Percentiles rank a stretch among this genome's conserved stretches.
Evolutionary conservation across 2,329 filamentous ascomycete species (phyloP).

Genomic region (Mariannaea elegans): DNA sequence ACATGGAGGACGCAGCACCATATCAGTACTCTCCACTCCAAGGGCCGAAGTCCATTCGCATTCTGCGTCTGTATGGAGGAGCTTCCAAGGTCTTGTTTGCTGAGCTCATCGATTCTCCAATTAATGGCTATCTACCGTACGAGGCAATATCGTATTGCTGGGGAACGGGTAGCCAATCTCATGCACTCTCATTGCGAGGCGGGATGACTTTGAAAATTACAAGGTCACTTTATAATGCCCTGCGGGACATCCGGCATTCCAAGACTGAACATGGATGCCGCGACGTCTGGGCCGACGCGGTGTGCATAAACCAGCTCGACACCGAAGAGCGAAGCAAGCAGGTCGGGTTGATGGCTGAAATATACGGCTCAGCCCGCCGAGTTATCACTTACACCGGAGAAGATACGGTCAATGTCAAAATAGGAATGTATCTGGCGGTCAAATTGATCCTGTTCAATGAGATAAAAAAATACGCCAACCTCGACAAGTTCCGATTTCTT

Average conservation of each 20-base stretch:
- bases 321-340: slow-evolving; percentile 3
- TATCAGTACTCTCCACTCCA: slow-evolving; percentile 1
- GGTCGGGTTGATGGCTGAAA: slow-evolving; percentile 9
- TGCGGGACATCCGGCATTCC: slow-evolving; percentile 6
- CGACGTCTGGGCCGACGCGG: slow-evolving; percentile 8
- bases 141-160: slow-evolving; percentile 16
- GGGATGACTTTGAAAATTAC: not conserved
- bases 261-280: not conserved
- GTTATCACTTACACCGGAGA: slow-evolving; percentile 17
- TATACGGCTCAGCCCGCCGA: slow-evolving; percentile 2
- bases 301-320: slow-evolving; percentile 11
- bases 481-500: not conserved
- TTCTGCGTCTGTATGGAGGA: slow-evolving; percentile 8
- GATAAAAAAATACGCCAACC: slow-evolving; percentile 1
- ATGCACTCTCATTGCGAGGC: not conserved
- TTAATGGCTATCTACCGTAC: not conserved
- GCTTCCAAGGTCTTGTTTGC: not conserved
- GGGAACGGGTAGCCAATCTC: not conserved
- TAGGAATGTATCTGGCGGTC: no score
- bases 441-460: not conserved
- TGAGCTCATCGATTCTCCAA: slow-evolving; percentile 5
- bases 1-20: not conserved
- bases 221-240: slow-evolving; percentile 8
- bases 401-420: slow-evolving; percentile 1
- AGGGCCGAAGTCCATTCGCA: not conserved